Conservation (phyloP, 495 filamentous ascomycete genomes). For the Melanomma pulvis-pyrius region DNA sequence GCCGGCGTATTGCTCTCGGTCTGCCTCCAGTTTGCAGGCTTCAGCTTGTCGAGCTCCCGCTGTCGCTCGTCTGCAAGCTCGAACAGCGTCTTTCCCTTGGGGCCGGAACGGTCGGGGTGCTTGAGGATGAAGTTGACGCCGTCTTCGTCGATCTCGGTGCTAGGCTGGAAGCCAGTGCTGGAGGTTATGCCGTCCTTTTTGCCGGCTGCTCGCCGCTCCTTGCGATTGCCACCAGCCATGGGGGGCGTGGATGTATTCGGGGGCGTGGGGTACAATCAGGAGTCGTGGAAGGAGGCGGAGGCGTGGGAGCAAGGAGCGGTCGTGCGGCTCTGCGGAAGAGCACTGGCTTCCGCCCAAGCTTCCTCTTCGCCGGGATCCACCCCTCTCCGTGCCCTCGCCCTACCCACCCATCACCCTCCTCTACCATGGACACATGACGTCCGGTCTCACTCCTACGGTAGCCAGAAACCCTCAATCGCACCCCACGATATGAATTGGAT, state of each 20-base stretch:
- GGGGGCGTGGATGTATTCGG: background rate
- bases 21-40: slow-evolving; percentile 32
- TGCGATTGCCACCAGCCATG: slow-evolving; percentile 46
- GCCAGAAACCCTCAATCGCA: background rate
- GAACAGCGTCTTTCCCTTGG: slow-evolving; percentile 61
- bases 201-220: slow-evolving; percentile 45
- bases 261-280: slow-evolving; percentile 2
- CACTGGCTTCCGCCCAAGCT: slow-evolving; percentile 1
- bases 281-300: background rate
- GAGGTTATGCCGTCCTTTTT: slow-evolving; percentile 6
- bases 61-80: slow-evolving; percentile 63
- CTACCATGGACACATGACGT: slow-evolving; percentile 48
- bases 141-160: slow-evolving; percentile 47
- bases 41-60: slow-evolving; percentile 33
- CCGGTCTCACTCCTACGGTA: slow-evolving; percentile 49
- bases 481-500: slow-evolving; percentile 42
- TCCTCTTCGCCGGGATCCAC: background rate
- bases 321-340: slow-evolving; percentile 25
- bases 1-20: slow-evolving; percentile 43
- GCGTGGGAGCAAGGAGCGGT: background rate
- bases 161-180: slow-evolving; percentile 43
- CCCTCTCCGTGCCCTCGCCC: slow-evolving; percentile 19
- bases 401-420: slow-evolving; percentile 26
- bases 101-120: slow-evolving; percentile 62
- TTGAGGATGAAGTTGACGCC: slow-evolving; percentile 50